Evolutionary conservation across 225 moss, liverwort and hornwort species (phyloP).

Genomic region (Takakia lepidozioides): DNA sequence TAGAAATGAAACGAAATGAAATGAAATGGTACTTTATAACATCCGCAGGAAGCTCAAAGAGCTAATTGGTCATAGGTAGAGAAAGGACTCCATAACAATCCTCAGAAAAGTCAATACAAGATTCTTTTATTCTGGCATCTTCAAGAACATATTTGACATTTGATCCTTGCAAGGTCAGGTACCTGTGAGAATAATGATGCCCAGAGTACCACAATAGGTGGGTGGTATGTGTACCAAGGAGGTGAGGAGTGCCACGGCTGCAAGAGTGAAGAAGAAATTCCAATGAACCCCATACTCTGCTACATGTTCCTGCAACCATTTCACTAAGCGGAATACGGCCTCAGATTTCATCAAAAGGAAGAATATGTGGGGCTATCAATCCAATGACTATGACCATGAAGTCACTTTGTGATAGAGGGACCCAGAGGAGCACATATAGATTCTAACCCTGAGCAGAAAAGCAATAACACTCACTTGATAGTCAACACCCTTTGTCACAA

Average conservation of each 20-base stretch:
- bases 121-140: background rate
- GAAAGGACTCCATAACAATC: no score
- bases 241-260: constrained; percentile 76
- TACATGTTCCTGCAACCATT: constrained; percentile 69
- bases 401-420: no score
- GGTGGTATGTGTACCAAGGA: constrained; percentile 64
- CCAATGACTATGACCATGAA: no score
- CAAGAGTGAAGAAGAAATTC: constrained; percentile 96
- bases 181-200: constrained; percentile 67
- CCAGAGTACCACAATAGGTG: constrained; percentile 57
- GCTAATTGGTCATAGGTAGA: no score
- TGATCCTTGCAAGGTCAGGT: background rate
- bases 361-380: no score
- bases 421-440: no score
- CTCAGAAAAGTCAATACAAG: no score
- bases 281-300: constrained; percentile 96
- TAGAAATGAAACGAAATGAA: no score
- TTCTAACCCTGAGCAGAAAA: no score
- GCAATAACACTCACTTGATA: constrained; percentile 61
- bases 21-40: no score
- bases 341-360: constrained; percentile 1
- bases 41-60: no score
- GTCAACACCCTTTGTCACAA: constrained; percentile 82
- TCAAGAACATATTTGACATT: background rate
- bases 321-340: constrained; percentile 4